These are phyloP conservation scores for Salix arbutifolia DNA, from an alignment of 345 rosid species.

Conservation along the genomic window DNA sequence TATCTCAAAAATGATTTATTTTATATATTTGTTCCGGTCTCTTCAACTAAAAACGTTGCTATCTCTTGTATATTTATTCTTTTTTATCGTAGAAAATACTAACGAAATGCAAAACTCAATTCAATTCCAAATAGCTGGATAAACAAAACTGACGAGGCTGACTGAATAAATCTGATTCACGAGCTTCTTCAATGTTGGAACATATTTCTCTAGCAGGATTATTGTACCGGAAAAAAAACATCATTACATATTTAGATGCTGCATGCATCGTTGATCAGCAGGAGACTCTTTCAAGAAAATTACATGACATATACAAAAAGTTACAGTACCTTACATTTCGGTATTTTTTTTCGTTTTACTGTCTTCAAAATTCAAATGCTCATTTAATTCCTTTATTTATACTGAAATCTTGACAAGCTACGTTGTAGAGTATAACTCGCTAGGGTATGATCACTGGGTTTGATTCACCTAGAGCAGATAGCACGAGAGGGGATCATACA, in stretches of 20 bases:
- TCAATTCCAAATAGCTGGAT: background rate
- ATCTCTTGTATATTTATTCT: too few species aligned
- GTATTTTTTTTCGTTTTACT: background rate
- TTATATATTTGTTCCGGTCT: too few species aligned
- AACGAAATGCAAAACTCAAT: background rate
- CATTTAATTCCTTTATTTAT: background rate
- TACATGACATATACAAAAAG: background rate
- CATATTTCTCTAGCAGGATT: background rate
- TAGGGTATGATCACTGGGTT: background rate
- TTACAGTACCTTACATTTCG: too few species aligned
- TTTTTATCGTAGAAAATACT: too few species aligned
- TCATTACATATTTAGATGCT: background rate
- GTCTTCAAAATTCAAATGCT: too few species aligned
- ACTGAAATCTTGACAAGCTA: background rate
- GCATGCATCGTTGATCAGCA: background rate
- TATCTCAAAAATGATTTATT: too few species aligned
- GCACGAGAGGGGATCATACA: accelerated
- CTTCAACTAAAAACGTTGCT: too few species aligned
- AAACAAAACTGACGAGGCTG: background rate
- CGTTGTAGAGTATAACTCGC: background rate
- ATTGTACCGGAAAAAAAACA: background rate
- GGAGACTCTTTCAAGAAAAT: background rate
- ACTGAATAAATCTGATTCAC: background rate
- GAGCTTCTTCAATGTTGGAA: background rate
- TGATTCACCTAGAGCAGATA: background rate